Conservation (phyloP, 2,329 filamentous ascomycete genomes). For the Cordyceps cicadae region DNA sequence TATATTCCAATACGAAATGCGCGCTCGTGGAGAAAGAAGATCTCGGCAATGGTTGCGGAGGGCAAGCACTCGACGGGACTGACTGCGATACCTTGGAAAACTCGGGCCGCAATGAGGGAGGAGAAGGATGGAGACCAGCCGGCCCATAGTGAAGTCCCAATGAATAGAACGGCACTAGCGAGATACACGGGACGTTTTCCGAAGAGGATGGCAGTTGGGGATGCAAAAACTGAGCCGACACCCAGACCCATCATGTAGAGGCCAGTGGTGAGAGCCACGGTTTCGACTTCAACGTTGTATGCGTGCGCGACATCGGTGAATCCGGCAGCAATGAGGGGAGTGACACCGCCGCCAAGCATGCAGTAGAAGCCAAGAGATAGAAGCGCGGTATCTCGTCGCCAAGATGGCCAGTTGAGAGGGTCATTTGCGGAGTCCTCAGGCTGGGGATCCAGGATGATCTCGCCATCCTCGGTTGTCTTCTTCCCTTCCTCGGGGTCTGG, state of each 20-base stretch:
- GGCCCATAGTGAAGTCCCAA: slow-evolving; percentile 73
- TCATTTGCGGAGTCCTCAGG: slow-evolving; percentile 87
- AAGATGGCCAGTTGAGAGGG: slow-evolving; percentile 81
- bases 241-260: slow-evolving; percentile 92
- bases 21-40: slow-evolving; percentile 90
- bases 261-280: slow-evolving; percentile 79
- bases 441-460: slow-evolving; percentile 83
- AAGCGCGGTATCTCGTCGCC: slow-evolving; percentile 72
- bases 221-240: slow-evolving; percentile 73
- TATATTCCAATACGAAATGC: slow-evolving; percentile 92
- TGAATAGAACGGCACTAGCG: slow-evolving; percentile 66
- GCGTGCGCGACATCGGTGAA: slow-evolving; percentile 70
- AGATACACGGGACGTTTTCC: slow-evolving; percentile 91
- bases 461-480: slow-evolving; percentile 74
- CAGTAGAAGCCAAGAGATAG: slow-evolving; percentile 84
- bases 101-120: slow-evolving; percentile 70
- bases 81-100: slow-evolving; percentile 81
- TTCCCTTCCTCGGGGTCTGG: slow-evolving; percentile 32
- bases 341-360: slow-evolving; percentile 89
- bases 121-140: slow-evolving; percentile 72
- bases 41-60: slow-evolving; percentile 89
- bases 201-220: slow-evolving; percentile 82
- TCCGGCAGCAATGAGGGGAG: slow-evolving; percentile 79
- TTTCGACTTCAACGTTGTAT: slow-evolving; percentile 57
- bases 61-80: slow-evolving; percentile 89